phyloP scores from a whole-genome alignment of 805 yeast genomes.

The Hanseniaspora guilliermondii region DNA sequence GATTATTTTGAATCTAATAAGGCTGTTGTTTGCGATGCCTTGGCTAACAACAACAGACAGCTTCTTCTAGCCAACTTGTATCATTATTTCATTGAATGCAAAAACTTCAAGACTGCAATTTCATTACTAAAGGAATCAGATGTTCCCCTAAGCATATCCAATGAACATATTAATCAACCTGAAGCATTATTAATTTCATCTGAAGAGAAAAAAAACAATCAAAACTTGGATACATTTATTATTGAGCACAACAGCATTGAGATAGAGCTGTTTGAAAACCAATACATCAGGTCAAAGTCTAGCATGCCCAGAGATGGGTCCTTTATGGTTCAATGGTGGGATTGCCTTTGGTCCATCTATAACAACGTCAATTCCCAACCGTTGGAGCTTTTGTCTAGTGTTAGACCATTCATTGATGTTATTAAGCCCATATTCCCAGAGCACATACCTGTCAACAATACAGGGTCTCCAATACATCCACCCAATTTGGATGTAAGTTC shows the following conservation, averaged over 20 bases:
- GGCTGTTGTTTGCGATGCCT: constrained; percentile 32
- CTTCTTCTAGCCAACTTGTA: constrained; percentile 42
- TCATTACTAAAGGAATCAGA: constrained; percentile 36
- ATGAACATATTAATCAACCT: constrained; percentile 3
- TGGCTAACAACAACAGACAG: constrained; percentile 39
- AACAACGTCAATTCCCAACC: constrained; percentile 32
- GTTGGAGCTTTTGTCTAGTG: constrained; percentile 19
- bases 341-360: constrained; percentile 38
- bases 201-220: constrained; percentile 1
- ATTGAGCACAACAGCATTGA: constrained; percentile 9
- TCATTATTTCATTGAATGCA: constrained; percentile 37
- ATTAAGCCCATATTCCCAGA: constrained; percentile 19
- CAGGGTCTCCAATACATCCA: constrained; percentile 23
- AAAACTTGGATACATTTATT: constrained; percentile 12
- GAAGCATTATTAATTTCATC: constrained; percentile 15
- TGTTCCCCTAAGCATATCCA: constrained; percentile 28
- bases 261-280: constrained; percentile 15
- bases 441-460: constrained; percentile 1
- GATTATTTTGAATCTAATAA: background rate
- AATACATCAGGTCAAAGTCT: constrained; percentile 29
- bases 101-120: constrained; percentile 39
- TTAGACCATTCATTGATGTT: constrained; percentile 16
- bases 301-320: constrained; percentile 35
- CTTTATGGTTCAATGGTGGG: constrained; percentile 48
- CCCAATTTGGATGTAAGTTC: constrained; percentile 11